Base-by-base conservation (phyloP, 257 asterid genomes). In the Petunia secreta region DNA sequence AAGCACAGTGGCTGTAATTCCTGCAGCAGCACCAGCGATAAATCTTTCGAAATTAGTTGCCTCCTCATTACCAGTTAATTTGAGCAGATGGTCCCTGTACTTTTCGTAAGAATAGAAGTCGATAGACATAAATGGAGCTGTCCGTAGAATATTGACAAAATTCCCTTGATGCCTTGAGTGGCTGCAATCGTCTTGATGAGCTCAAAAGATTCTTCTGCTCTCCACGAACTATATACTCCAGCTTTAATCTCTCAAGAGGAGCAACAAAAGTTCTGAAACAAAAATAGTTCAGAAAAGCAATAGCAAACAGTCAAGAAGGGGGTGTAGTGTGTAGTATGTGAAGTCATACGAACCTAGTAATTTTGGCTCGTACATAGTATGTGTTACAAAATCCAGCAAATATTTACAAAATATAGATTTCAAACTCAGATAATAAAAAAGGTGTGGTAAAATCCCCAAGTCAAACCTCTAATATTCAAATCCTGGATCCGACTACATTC, bases 1-100 rank as follows among this genome's bases (percentile, higher is more conserved):
- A 68, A 95, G 97, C 46, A 93, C 84, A 14, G 98, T 93, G 55
- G 97, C 97, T 55, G 97, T 95, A 80, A 95, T 89, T 87, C 99
- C 98, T 82, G 99, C 98, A 6, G 97, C 96, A 80, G 97, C 98
- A 81, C 99, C 98, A 7, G 98, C 98, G 81, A 91, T 76, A 71
- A 95, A 95, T 84, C 98, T 95, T 82, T 95, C 97, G 76, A 93
- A 85, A 89, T 95, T 92, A 80, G 97, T 89, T 44, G 96, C 82
- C 86, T 95, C 98, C 48, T 88, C 88, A 71, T 92, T 92, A 78
- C 99, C 96, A 75, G 98, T 84, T 79, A 87, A 67, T 83, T 80
- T 88, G 75, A 92, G 95, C 86, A 95, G 87, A 60, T 87, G 92
- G 58, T 90, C 88, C 82, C 98, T 89, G 84, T 92, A 95, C 48